Conservation (phyloP, 75 land plant genomes). For the Selaginella moellendorffii region DNA sequence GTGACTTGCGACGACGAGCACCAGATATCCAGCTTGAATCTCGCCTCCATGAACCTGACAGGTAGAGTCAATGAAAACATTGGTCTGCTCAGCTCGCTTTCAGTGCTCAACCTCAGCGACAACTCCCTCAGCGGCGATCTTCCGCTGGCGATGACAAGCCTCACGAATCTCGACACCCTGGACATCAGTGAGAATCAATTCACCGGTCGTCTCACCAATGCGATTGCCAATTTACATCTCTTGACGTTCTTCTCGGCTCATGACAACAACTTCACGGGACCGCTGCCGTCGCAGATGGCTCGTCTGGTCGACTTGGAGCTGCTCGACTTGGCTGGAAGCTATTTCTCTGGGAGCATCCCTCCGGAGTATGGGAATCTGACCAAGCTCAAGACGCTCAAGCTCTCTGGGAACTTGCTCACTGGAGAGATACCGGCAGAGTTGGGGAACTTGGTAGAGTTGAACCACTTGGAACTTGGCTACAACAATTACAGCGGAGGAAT, state of each 20-base stretch:
- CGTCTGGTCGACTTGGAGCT: conserved; percentile 24
- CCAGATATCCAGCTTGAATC: conserved; percentile 17
- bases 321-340: conserved; percentile 79
- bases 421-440: conserved; percentile 46
- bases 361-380: conserved; percentile 23
- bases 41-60: conserved; percentile 11
- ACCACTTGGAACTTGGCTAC: conserved; percentile 61
- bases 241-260: neutral
- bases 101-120: conserved; percentile 11
- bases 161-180: neutral
- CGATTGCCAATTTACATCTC: neutral
- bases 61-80: conserved; percentile 12
- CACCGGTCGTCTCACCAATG: neutral
- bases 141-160: conserved; percentile 13
- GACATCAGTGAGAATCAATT: conserved; percentile 2
- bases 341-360: conserved; percentile 51
- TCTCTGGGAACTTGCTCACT: conserved; percentile 52
- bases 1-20: neutral
- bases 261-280: conserved; percentile 7
- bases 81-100: conserved; percentile 7
- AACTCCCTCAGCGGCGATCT: conserved; percentile 31
- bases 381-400: conserved; percentile 27
- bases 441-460: conserved; percentile 28
- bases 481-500: conserved; percentile 40
- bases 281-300: neutral